Conservation (phyloP, 768 basidiomycete genomes). For the Boletus bicolor region DNA sequence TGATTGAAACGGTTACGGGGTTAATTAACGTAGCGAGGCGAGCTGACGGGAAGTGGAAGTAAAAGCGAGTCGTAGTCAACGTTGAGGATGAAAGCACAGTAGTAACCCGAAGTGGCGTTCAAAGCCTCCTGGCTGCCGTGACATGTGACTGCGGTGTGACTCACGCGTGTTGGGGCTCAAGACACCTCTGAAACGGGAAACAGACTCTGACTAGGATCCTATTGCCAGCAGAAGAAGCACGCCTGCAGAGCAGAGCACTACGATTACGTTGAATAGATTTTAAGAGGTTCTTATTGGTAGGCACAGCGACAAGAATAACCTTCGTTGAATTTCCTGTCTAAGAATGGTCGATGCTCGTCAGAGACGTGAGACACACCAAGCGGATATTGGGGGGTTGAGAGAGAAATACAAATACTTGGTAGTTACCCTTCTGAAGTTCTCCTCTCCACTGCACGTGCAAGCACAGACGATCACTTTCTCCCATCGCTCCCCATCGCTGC, state of each 20-base stretch:
- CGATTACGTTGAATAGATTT: background rate
- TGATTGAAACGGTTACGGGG: constrained; percentile 1
- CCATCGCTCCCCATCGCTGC: constrained; percentile 52
- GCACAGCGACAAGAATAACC: background rate
- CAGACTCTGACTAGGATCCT: background rate
- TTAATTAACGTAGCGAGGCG: constrained; percentile 1
- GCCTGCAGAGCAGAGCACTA: constrained; percentile 6
- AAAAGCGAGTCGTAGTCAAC: constrained; percentile 23
- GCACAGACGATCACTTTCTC: constrained; percentile 9
- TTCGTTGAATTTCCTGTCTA: background rate
- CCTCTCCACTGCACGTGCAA: background rate
- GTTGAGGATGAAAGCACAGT: constrained; percentile 22
- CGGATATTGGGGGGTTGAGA: too few relatives aligned
- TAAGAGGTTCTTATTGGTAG: background rate
- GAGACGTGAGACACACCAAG: too few relatives aligned
- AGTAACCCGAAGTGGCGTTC: constrained; percentile 25
- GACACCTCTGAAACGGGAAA: constrained; percentile 7
- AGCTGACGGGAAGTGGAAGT: constrained; percentile 7
- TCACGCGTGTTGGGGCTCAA: constrained; percentile 8
- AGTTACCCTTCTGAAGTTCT: too few relatives aligned
- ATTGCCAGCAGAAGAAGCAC: background rate
- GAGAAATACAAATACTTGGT: background rate
- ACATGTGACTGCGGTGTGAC: constrained; percentile 33
- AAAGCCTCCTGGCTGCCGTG: constrained; percentile 33
- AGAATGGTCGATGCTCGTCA: background rate